These are phyloP conservation scores for Oidium heveae DNA, from an alignment of 2,329 filamentous ascomycete genomes.

Conservation along the genomic window DNA sequence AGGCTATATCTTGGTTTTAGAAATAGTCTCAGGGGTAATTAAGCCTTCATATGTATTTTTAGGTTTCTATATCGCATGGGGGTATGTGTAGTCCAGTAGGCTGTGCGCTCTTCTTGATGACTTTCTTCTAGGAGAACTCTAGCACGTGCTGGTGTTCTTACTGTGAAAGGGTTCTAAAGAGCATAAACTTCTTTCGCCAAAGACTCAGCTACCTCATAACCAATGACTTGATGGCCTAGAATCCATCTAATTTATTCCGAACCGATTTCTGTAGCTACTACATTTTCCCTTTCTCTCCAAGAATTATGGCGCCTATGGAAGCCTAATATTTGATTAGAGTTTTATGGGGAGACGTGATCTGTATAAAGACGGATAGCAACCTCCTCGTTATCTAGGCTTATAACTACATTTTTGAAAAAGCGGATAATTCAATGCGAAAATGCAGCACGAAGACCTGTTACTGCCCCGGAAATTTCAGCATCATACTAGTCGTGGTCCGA, in stretches of 20 bases:
- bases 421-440: too few species aligned
- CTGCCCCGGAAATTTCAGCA: not conserved
- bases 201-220: too few species aligned
- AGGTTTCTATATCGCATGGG: not conserved
- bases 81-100: too few species aligned
- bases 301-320: not conserved
- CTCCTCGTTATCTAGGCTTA: not conserved
- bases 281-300: too few species aligned
- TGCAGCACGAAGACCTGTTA: not conserved
- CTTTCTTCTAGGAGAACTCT: too few species aligned
- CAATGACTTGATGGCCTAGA: too few species aligned
- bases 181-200: too few species aligned
- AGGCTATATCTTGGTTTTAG: not conserved
- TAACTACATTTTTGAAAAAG: too few species aligned
- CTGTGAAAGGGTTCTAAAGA: too few species aligned
- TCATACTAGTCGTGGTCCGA: not conserved
- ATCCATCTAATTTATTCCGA: too few species aligned
- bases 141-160: not conserved
- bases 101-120: too few species aligned
- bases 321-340: not conserved
- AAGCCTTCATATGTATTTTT: not conserved
- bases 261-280: too few species aligned
- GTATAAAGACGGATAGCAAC: not conserved
- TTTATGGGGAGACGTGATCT: not conserved
- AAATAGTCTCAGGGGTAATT: not conserved